Evolutionary conservation across 805 yeast species (phyloP).

Genomic region (Teunomyces aglyptinius): DNA sequence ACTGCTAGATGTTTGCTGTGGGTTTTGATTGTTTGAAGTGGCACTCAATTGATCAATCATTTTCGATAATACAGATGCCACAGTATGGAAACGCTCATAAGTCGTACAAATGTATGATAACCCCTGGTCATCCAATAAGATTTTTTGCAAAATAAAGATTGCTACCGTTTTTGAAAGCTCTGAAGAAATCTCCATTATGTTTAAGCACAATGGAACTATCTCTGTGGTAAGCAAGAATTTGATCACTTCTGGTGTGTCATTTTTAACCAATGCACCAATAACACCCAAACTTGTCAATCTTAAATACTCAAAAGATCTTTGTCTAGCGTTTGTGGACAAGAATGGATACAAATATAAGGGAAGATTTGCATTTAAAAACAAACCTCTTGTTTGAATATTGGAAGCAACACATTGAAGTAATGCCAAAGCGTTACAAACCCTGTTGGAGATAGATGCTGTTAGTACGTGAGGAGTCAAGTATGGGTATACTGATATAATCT

Average conservation of each 20-base stretch:
- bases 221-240: slow-evolving; percentile 91
- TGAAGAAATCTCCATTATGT: slow-evolving; percentile 93
- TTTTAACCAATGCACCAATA: slow-evolving; percentile 93
- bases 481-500: slow-evolving; percentile 88
- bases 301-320: slow-evolving; percentile 89
- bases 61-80: slow-evolving; percentile 76
- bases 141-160: slow-evolving; percentile 91
- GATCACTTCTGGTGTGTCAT: slow-evolving; percentile 93
- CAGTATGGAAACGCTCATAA: slow-evolving; percentile 91
- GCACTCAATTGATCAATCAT: slow-evolving; percentile 80
- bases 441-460: slow-evolving; percentile 80
- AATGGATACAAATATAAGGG: slow-evolving; percentile 93
- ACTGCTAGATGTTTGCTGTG: slow-evolving; percentile 31
- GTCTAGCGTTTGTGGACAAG: slow-evolving; percentile 85
- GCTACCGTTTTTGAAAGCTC: slow-evolving; percentile 96
- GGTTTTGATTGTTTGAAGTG: slow-evolving; percentile 50
- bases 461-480: slow-evolving; percentile 81
- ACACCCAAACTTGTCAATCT: slow-evolving; percentile 93
- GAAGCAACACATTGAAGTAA: slow-evolving; percentile 95
- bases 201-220: slow-evolving; percentile 89
- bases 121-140: slow-evolving; percentile 88
- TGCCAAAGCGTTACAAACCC: slow-evolving; percentile 95
- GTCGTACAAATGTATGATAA: slow-evolving; percentile 91
- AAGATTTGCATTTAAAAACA: slow-evolving; percentile 84
- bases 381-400: slow-evolving; percentile 82